Conservation (phyloP, 306 rosid species). For the Fragaria iinumae region DNA sequence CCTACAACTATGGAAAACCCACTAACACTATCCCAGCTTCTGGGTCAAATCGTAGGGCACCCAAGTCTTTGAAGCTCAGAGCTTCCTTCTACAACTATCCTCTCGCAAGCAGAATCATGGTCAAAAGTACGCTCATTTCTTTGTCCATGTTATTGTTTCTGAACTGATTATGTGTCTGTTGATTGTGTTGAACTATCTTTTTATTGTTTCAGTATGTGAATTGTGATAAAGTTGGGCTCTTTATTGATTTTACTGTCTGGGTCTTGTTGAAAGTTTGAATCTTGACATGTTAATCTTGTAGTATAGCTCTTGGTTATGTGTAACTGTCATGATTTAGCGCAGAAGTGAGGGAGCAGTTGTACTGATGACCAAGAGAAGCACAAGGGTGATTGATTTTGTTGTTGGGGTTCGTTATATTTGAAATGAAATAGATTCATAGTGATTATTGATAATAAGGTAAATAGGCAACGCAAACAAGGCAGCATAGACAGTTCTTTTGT, state of each 20-base stretch:
- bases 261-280: neutral
- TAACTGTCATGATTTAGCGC: neutral
- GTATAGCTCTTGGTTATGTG: neutral
- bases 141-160: neutral
- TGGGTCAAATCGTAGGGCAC: neutral
- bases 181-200: neutral
- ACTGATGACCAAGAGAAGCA: neutral
- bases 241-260: neutral
- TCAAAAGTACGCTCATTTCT: conserved; percentile 46
- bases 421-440: neutral
- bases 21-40: neutral
- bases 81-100: conserved; percentile 63
- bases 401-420: neutral
- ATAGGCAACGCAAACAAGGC: neutral
- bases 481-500: neutral
- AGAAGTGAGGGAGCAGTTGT: neutral
- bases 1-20: conserved; percentile 17
- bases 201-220: neutral
- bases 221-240: neutral
- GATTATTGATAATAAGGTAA: neutral
- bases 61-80: conserved; percentile 40
- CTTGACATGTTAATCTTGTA: too few relatives aligned
- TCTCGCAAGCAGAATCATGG: conserved; percentile 73
- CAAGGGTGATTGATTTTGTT: neutral
- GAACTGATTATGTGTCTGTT: neutral